These are phyloP conservation scores for Amanita jacksonii DNA, from an alignment of 768 basidiomycete genomes.

Conservation along the genomic window DNA sequence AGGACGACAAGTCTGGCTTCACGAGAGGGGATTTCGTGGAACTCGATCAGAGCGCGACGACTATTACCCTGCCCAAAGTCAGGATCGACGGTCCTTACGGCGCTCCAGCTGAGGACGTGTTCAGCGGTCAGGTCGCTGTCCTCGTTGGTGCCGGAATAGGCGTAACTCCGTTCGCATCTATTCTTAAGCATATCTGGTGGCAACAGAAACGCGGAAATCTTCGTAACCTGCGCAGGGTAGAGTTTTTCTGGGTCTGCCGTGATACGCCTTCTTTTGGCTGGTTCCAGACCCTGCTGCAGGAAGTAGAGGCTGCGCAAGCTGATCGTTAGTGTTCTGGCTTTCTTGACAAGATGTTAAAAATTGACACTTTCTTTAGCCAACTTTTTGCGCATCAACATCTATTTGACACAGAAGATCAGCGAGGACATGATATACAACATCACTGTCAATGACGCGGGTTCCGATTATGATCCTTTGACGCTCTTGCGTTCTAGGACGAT, in stretches of 20 bases:
- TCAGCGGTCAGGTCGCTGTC: constrained; percentile 79
- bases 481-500: constrained; percentile 81
- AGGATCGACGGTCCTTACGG: constrained; percentile 90
- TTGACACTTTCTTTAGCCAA: constrained; percentile 46
- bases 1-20: constrained; percentile 36
- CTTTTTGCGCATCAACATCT: constrained; percentile 88
- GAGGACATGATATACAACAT: constrained; percentile 92
- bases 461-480: constrained; percentile 84
- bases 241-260: constrained; percentile 92
- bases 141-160: constrained; percentile 92
- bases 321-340: constrained; percentile 53
- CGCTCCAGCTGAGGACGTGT: constrained; percentile 88
- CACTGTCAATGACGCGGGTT: constrained; percentile 76
- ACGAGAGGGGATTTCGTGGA: constrained; percentile 78
- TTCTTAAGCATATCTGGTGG: constrained; percentile 96
- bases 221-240: constrained; percentile 77
- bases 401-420: constrained; percentile 77
- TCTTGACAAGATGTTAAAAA: neutral
- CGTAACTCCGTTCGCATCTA: constrained; percentile 92
- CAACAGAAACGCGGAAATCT: constrained; percentile 70
- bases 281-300: constrained; percentile 86
- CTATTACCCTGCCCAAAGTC: constrained; percentile 53
- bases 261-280: constrained; percentile 97
- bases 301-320: constrained; percentile 81
- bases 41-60: constrained; percentile 42